Conservation (phyloP, 495 filamentous ascomycete species). For the Aspergillus sclerotiicarbonarius region DNA sequence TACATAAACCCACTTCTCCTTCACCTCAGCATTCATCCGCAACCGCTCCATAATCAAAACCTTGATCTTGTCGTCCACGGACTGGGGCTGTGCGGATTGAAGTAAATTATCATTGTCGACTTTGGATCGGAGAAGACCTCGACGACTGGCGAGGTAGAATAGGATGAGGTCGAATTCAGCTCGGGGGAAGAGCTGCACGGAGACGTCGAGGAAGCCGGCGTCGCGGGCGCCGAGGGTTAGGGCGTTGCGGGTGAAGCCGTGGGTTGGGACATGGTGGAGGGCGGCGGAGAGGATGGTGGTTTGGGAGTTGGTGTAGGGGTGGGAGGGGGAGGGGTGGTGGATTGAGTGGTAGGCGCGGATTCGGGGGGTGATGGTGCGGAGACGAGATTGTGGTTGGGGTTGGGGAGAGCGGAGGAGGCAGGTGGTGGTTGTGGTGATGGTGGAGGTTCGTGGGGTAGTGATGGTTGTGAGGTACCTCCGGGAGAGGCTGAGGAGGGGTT, state of each 20-base stretch:
- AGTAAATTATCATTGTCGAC: slow-evolving; percentile 43
- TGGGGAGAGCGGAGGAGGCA: slow-evolving; percentile 2
- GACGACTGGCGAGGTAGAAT: slow-evolving; percentile 73
- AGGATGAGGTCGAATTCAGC: slow-evolving; percentile 78
- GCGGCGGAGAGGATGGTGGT: slow-evolving; percentile 75
- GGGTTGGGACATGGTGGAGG: slow-evolving; percentile 70
- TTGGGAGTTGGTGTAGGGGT: slow-evolving; percentile 68
- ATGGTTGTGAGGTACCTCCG: slow-evolving; percentile 8
- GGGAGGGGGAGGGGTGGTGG: slow-evolving; percentile 52
- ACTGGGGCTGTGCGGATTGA: slow-evolving; percentile 21
- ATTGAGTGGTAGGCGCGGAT: slow-evolving; percentile 68
- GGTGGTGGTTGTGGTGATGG: neutral
- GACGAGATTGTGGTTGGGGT: slow-evolving; percentile 11
- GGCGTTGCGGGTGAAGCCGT: slow-evolving; percentile 75
- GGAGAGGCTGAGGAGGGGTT: slow-evolving; percentile 5
- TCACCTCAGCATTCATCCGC: slow-evolving; percentile 65
- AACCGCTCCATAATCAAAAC: slow-evolving; percentile 68
- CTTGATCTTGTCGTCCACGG: slow-evolving; percentile 58
- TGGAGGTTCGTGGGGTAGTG: slow-evolving; percentile 1
- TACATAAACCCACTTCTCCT: slow-evolving; percentile 82
- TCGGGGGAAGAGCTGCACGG: slow-evolving; percentile 73
- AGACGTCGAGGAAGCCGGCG: slow-evolving; percentile 81
- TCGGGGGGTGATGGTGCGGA: neutral
- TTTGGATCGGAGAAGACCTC: slow-evolving; percentile 51
- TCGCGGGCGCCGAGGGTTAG: slow-evolving; percentile 77